These are phyloP conservation scores for Paraconiothyrium sp. DNA, from an alignment of 2,329 filamentous ascomycete genomes.

Conservation along the genomic window DNA sequence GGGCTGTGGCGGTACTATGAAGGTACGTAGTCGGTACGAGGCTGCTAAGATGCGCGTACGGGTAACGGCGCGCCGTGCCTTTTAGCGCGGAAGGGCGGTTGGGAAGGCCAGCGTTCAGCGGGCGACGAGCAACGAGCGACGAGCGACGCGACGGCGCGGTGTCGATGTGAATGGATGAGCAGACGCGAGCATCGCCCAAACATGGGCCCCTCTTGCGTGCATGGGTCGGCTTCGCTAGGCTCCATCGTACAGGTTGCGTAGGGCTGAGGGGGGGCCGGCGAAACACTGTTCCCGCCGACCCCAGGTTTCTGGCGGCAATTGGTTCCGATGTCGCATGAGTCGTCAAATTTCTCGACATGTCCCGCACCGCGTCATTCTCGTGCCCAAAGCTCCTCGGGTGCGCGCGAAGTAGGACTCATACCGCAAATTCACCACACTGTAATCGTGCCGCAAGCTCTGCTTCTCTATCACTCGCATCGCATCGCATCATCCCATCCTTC, in stretches of 20 bases:
- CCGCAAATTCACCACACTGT: neutral
- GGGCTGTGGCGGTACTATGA: slow-evolving; percentile 3
- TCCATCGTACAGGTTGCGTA: slow-evolving; percentile 19
- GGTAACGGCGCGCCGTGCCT: slow-evolving; percentile 1
- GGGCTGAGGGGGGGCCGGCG: slow-evolving; percentile 28
- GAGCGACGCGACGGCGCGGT: neutral
- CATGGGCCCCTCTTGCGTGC: neutral
- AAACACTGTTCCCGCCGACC: slow-evolving; percentile 16
- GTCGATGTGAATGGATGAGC: neutral
- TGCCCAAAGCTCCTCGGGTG: neutral
- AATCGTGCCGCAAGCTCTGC: neutral
- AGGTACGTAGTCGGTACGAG: neutral
- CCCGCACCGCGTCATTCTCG: slow-evolving; percentile 26
- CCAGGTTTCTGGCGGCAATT: slow-evolving; percentile 26
- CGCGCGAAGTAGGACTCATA: slow-evolving; percentile 13
- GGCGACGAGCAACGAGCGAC: neutral
- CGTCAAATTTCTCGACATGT: slow-evolving; percentile 30
- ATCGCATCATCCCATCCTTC: neutral
- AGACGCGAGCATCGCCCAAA: neutral
- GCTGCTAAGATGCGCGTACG: neutral
- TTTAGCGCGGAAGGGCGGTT: slow-evolving; percentile 8
- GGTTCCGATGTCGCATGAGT: slow-evolving; percentile 45
- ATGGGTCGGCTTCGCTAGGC: neutral
- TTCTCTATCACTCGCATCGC: neutral
- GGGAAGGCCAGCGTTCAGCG: neutral